Evolutionary conservation across 2,329 filamentous ascomycete species (phyloP).

Genomic region (Apiospora pterosperma): DNA sequence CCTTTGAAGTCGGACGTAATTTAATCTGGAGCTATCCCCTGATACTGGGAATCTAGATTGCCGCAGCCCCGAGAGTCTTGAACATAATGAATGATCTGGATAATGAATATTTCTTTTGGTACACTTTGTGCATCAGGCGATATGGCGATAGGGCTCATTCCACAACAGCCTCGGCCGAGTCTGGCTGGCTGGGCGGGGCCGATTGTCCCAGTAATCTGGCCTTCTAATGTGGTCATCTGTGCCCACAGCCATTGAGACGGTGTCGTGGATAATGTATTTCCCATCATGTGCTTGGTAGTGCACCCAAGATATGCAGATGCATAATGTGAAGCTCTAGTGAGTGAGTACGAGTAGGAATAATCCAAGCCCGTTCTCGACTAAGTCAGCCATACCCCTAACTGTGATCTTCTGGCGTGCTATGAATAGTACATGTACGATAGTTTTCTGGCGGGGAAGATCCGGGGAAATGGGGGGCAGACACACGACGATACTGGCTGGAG

Average conservation of each 20-base stretch:
- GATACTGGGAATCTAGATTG: background rate
- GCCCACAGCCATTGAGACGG: background rate
- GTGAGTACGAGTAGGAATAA: background rate
- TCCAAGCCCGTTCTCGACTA: background rate
- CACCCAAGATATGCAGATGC: background rate
- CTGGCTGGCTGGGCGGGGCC: background rate
- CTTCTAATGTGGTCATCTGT: background rate
- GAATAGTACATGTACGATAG: background rate
- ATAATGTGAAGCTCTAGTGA: background rate
- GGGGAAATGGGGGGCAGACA: background rate
- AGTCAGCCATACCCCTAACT: background rate
- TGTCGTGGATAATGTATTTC: background rate
- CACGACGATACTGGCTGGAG: background rate
- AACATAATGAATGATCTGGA: background rate
- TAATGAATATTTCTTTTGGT: too few species aligned
- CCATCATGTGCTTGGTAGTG: background rate
- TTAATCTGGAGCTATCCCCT: background rate
- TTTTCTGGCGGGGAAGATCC: background rate
- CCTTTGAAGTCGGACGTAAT: background rate
- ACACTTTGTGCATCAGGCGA: background rate
- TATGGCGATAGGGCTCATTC: constrained; percentile 1
- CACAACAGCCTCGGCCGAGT: background rate
- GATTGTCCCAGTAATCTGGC: background rate
- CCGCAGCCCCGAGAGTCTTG: background rate
- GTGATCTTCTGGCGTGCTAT: background rate